Evolutionary conservation across 192 early-diverging fungal species (phyloP), one percentile per base, ranked within the genome.

Genomic region (Linnemannia schmuckeri): DNA sequence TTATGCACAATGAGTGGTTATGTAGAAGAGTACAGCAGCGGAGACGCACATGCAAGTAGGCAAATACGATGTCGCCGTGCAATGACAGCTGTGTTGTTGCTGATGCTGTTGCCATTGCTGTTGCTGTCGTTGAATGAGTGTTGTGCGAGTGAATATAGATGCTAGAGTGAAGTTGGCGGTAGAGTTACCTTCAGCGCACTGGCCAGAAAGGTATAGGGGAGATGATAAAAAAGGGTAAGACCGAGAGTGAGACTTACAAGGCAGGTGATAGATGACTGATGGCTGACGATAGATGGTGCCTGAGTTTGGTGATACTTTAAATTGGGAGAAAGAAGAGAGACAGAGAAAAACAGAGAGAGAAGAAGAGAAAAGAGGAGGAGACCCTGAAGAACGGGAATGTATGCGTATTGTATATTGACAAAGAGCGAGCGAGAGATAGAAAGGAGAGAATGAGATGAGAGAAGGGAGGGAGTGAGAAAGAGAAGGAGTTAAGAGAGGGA

Each of bases 161-260:
- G 61, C 30, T 12, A 30, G 61, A 12, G 61, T 35, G 12, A 15
- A 35, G 27, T 46, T 13, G 13, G 9, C 42, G 5, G 42, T 44
- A 30, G 10, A 30, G 57, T 12, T 63, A 9, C 12, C 27, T 4
- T 66, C 33, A 6, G 61, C 61, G 61, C 61, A 66, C 61, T 66
- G 61, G 30, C 61, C 61, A 66, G 49, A 22, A 18, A 22, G 18
- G 17, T 4, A 52, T 4, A 22, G 17, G 20, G 49, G 49, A 52
- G 17, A 17, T 22, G 49, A 52, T 52, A 52, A 52, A 52, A 22
- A 52, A 61, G 55, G 27, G 22, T n/a, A 15, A 57, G 54, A n/a
- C 54, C n/a, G 55, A 27, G 24, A 61, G 61, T 66, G 61, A 66
- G 61, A 66, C 61, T 66, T 66, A 66, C 61, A 66, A 66, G 27